Conservation (phyloP, 768 basidiomycete species). For the Collybia mongolica region DNA sequence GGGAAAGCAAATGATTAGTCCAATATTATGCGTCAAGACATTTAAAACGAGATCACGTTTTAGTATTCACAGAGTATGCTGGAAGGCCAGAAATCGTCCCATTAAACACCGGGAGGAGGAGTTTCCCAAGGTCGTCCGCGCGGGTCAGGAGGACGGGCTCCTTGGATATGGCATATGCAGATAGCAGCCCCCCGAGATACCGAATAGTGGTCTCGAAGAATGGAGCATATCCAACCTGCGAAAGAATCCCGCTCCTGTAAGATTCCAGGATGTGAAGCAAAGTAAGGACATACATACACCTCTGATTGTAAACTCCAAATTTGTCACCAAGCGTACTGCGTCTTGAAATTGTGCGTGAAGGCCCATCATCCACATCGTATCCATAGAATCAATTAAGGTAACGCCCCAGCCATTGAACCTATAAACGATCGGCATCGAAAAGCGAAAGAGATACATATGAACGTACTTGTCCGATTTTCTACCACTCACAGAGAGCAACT, state of each 20-base stretch:
- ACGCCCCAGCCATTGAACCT: constrained; percentile 51
- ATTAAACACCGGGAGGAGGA: constrained; percentile 64
- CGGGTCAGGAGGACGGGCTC: constrained; percentile 56
- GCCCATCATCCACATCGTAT: constrained; percentile 81
- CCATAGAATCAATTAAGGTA: constrained; percentile 73
- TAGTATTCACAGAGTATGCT: constrained; percentile 56
- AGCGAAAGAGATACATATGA: background rate
- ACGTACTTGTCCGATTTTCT: constrained; percentile 48
- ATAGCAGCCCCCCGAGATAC: constrained; percentile 71
- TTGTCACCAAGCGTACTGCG: constrained; percentile 48
- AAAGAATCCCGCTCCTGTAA: background rate
- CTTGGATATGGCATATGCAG: constrained; percentile 71
- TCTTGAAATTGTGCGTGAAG: constrained; percentile 66
- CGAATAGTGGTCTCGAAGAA: constrained; percentile 82
- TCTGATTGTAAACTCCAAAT: constrained; percentile 35
- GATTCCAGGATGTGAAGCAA: too few relatives aligned
- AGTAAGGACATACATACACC: background rate
- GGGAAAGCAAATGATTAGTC: background rate
- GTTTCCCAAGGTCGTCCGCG: constrained; percentile 66
- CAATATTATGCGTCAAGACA: background rate
- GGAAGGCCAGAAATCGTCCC: constrained; percentile 62
- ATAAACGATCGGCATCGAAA: background rate
- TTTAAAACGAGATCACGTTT: constrained; percentile 30
- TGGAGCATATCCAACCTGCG: constrained; percentile 34
- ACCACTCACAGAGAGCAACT: constrained; percentile 46